These are phyloP conservation scores for Paramecium sexaurelia DNA, from an alignment of 73 alveolate genomes.

Conservation along the genomic window DNA sequence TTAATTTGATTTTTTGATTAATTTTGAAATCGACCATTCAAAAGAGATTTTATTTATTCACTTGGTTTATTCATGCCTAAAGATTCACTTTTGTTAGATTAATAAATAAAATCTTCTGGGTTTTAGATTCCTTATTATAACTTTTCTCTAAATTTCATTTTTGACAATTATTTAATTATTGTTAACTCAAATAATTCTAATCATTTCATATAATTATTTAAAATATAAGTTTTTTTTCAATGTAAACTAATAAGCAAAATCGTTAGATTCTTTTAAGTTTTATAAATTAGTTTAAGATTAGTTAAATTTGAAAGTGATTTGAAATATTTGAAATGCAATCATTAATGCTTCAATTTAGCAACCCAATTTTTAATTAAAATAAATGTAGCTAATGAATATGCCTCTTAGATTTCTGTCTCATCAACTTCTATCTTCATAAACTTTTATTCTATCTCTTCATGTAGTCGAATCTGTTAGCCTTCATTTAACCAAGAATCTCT, in stretches of 20 bases:
- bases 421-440: background rate
- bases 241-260: too few species aligned
- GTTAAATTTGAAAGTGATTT: too few species aligned
- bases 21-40: background rate
- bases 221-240: too few species aligned
- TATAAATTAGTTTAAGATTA: too few species aligned
- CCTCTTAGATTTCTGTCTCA: slow-evolving; percentile 10
- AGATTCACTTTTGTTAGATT: too few species aligned
- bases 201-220: too few species aligned
- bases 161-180: too few species aligned
- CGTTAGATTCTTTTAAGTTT: too few species aligned
- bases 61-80: background rate
- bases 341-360: slow-evolving; percentile 1
- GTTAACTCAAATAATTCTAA: too few species aligned
- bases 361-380: slow-evolving; percentile 43
- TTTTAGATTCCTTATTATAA: too few species aligned
- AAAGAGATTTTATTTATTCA: background rate
- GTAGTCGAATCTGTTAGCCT: background rate
- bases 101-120: too few species aligned
- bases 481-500: slow-evolving; percentile 89
- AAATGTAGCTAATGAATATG: slow-evolving; percentile 45
- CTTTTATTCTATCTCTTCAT: background rate
- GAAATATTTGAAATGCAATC: background rate
- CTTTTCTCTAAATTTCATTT: too few species aligned
- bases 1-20: background rate